Percentiles rank a stretch among this genome's conserved stretches.
Evolutionary conservation across 192 early-diverging fungal species (phyloP).

Genomic region (Coemansia sp.): DNA sequence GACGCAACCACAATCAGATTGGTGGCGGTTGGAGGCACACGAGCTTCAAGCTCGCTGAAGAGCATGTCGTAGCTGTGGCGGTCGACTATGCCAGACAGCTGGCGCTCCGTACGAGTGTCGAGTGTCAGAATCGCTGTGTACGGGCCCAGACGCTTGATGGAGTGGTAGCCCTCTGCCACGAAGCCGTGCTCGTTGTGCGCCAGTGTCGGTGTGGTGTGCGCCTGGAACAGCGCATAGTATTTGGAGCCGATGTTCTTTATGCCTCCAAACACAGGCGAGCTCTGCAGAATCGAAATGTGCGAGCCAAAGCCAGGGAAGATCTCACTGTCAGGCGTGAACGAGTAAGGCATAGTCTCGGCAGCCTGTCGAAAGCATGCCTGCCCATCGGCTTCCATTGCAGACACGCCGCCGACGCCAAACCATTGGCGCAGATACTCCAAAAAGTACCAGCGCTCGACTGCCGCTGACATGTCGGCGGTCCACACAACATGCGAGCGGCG

Average conservation of each 20-base stretch:
- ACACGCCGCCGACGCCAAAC: conserved; percentile 42
- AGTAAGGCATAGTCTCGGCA: conserved; percentile 68
- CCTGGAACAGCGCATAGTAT: conserved; percentile 86
- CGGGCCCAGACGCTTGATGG: conserved; percentile 66
- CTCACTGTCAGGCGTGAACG: conserved; percentile 80
- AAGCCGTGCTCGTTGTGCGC: conserved; percentile 60
- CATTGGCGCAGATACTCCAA: conserved; percentile 59
- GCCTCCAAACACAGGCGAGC: conserved; percentile 65
- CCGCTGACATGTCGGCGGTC: conserved; percentile 58
- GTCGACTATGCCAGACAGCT: conserved; percentile 62
- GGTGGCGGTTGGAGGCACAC: conserved; percentile 57
- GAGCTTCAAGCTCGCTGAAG: conserved; percentile 56
- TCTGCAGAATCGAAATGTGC: conserved; percentile 65
- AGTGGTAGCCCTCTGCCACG: conserved; percentile 58
- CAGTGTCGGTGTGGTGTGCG: conserved; percentile 63
- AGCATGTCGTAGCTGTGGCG: conserved; percentile 62
- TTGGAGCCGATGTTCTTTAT: conserved; percentile 65
- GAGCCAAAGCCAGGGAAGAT: conserved; percentile 76
- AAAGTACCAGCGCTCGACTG: conserved; percentile 67
- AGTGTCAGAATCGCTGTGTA: conserved; percentile 65
- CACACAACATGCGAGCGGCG: conserved; percentile 54
- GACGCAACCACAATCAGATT: conserved; percentile 69
- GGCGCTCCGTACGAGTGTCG: conserved; percentile 75
- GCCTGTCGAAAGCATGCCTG: conserved; percentile 62
- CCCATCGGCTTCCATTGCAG: conserved; percentile 27